phyloP scores from a whole-genome alignment of 768 basidiomycete species.

The Kwoniella bestiolae region DNA sequence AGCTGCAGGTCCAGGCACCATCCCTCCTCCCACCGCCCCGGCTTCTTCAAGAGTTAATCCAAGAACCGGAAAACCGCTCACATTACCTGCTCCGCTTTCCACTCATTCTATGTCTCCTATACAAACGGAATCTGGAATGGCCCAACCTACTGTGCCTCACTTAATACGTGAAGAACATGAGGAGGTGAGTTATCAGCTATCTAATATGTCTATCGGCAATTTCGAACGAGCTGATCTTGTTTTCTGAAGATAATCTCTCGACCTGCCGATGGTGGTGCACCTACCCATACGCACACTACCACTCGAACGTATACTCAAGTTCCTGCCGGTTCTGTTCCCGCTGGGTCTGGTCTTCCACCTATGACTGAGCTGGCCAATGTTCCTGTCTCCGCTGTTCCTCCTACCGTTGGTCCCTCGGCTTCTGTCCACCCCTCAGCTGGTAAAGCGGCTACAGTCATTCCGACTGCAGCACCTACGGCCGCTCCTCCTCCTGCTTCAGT shows the following conservation, averaged over 20 bases:
- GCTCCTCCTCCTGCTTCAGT: conserved; percentile 1
- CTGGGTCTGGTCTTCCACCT: conserved; percentile 1
- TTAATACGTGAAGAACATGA: conserved; percentile 49
- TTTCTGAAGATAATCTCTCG: conserved; percentile 40
- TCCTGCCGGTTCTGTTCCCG: conserved; percentile 13
- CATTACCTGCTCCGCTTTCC: conserved; percentile 40
- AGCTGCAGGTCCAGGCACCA: conserved; percentile 16
- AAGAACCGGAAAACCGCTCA: conserved; percentile 44
- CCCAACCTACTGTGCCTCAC: conserved; percentile 24
- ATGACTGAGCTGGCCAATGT: conserved; percentile 1
- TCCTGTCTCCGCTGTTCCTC: conserved; percentile 1
- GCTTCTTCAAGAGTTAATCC: conserved; percentile 40
- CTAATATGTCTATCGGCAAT: neutral
- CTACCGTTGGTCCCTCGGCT: conserved; percentile 22
- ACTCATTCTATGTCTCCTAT: conserved; percentile 41
- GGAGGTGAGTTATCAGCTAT: conserved; percentile 38
- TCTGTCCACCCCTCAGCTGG: conserved; percentile 17
- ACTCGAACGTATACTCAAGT: conserved; percentile 39
- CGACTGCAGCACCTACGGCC: conserved; percentile 6
- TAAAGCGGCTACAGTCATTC: neutral
- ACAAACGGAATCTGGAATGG: conserved; percentile 16
- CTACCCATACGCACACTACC: conserved; percentile 43
- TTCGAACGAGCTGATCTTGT: neutral
- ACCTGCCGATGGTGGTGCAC: conserved; percentile 37
- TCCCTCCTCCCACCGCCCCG: conserved; percentile 6